These are phyloP conservation scores for Orbilia javanica DNA, from an alignment of 2,329 filamentous ascomycete species.

Conservation along the genomic window DNA sequence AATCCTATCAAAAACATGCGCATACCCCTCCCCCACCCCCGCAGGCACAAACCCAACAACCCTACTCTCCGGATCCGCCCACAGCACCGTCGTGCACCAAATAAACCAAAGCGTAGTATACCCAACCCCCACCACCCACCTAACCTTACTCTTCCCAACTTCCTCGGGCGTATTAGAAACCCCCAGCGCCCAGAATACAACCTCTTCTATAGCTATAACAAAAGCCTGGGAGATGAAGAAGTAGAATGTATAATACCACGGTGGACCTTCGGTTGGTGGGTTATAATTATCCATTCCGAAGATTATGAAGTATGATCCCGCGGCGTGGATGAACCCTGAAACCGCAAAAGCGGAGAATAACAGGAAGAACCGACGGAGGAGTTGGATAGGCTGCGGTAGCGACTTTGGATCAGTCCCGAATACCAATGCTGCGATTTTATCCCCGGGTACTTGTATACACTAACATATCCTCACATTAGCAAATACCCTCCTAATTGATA, in stretches of 20 bases:
- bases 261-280: background rate
- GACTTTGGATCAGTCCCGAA: background rate
- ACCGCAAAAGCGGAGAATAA: slow-evolving; percentile 13
- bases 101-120: slow-evolving; percentile 19
- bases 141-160: background rate
- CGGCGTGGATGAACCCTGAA: slow-evolving; percentile 11
- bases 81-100: slow-evolving; percentile 3
- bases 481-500: background rate
- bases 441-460: slow-evolving; percentile 7
- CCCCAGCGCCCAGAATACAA: slow-evolving; percentile 1
- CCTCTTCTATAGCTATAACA: background rate
- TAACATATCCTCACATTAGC: background rate
- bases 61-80: slow-evolving; percentile 28
- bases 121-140: slow-evolving; percentile 8
- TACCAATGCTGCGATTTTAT: background rate
- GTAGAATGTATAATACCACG: slow-evolving; percentile 12
- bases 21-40: slow-evolving; percentile 24
- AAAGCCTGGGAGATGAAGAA: slow-evolving; percentile 17
- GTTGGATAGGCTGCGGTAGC: background rate
- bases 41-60: slow-evolving; percentile 22
- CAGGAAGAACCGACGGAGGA: background rate
- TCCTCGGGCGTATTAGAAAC: background rate
- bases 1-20: slow-evolving; percentile 34
- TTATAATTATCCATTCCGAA: background rate
- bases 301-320: slow-evolving; percentile 3